A percentile compares a stretch with the other conserved stretches of the same genome.
Conservation (phyloP, 2,329 filamentous ascomycete species). For the Magnaporthiopsis incrustans region DNA sequence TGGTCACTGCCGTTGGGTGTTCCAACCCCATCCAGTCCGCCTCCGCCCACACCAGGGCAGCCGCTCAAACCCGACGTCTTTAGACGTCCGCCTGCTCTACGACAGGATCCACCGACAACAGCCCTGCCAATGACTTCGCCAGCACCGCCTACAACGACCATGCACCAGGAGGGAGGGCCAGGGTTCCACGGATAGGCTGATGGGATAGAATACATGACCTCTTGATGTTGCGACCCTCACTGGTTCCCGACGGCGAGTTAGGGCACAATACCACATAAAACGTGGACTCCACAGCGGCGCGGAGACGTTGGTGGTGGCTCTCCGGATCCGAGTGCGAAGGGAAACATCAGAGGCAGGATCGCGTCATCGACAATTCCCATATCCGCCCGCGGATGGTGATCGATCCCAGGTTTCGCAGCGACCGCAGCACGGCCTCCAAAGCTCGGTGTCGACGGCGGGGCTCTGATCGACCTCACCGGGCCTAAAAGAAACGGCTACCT, state of each 20-base stretch:
- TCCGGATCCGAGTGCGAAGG: too few species aligned
- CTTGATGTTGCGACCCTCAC: not conserved
- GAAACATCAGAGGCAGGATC: not conserved
- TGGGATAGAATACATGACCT: not conserved
- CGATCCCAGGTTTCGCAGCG: too few species aligned
- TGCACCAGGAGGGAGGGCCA: not conserved
- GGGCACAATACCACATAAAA: not conserved
- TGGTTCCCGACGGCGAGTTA: not conserved
- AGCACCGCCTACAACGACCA: not conserved
- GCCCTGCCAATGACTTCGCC: not conserved
- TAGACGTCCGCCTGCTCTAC: not conserved
- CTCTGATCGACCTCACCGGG: not conserved
- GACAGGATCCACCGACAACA: not conserved
- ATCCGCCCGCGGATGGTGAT: not conserved
- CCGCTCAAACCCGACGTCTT: not conserved
- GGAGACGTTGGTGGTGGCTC: not conserved
- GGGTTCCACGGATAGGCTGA: not conserved
- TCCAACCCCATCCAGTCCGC: too few species aligned
- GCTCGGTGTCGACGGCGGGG: not conserved
- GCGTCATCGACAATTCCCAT: not conserved
- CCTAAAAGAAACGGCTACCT: too few species aligned
- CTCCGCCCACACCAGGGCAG: too few species aligned
- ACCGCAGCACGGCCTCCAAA: too few species aligned
- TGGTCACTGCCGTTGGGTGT: not conserved
- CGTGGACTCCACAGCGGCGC: too few species aligned